A percentile compares a stretch with the other conserved stretches of the same genome.
Conservation (phyloP, 331 rosid species). For the Acacia concinna region DNA sequence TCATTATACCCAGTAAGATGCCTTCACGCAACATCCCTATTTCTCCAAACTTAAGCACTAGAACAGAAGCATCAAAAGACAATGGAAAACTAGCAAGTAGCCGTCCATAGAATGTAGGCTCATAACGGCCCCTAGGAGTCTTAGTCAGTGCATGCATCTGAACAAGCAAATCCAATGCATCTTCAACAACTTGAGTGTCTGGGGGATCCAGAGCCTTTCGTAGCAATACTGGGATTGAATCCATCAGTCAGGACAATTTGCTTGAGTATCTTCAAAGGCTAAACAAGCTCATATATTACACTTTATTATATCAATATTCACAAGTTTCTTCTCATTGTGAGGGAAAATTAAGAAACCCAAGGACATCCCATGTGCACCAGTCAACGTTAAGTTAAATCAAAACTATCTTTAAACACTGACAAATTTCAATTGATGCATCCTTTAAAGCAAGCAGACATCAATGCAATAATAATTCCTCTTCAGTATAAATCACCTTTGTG, state of each 20-base stretch:
- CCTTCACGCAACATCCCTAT: slow-evolving; percentile 85
- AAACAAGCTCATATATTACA: slow-evolving; percentile 17
- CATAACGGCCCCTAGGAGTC: slow-evolving; percentile 67
- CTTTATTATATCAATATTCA: slow-evolving; percentile 12
- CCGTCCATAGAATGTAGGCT: slow-evolving; percentile 84
- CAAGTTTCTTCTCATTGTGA: not conserved
- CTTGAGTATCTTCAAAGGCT: slow-evolving; percentile 1
- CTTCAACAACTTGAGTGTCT: slow-evolving; percentile 62
- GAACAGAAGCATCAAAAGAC: slow-evolving; percentile 78
- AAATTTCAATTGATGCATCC: slow-evolving; percentile 8
- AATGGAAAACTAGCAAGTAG: slow-evolving; percentile 72
- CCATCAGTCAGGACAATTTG: slow-evolving; percentile 20
- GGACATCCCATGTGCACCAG: not conserved
- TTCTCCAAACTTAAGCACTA: slow-evolving; percentile 84
- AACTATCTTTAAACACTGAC: slow-evolving; percentile 12
- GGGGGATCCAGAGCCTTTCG: slow-evolving; percentile 87
- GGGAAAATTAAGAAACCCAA: not conserved
- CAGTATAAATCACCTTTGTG: not conserved
- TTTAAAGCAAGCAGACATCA: not conserved
- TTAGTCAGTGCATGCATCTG: slow-evolving; percentile 59
- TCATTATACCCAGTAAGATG: slow-evolving; percentile 74
- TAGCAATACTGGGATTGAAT: slow-evolving; percentile 60
- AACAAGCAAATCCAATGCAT: slow-evolving; percentile 64
- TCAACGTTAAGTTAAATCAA: not conserved
- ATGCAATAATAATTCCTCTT: not conserved